These are phyloP conservation scores for Obba rivulosa DNA, from an alignment of 768 basidiomycete genomes.

Conservation along the genomic window DNA sequence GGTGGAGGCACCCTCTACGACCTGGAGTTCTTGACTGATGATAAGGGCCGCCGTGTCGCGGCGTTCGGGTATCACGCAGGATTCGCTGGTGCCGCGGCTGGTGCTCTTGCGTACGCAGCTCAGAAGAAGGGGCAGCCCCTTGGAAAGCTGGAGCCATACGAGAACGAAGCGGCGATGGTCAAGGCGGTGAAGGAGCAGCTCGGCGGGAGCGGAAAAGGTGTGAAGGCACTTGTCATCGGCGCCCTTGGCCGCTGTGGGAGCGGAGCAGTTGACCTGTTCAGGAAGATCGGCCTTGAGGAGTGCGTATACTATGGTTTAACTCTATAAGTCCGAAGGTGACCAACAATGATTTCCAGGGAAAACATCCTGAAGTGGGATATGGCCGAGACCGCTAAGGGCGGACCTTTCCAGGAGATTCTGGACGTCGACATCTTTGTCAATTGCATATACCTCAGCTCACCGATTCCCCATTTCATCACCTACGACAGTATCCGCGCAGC, in stretches of 20 bases:
- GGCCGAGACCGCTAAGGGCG: slow-evolving; percentile 93
- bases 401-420: slow-evolving; percentile 92
- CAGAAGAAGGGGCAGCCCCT: slow-evolving; percentile 55
- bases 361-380: slow-evolving; percentile 98
- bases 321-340: slow-evolving; percentile 1
- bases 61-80: slow-evolving; percentile 99
- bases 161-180: slow-evolving; percentile 84
- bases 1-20: slow-evolving; percentile 90
- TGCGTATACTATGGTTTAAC: slow-evolving; percentile 35
- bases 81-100: slow-evolving; percentile 95
- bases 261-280: slow-evolving; percentile 92
- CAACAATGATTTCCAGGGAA: slow-evolving; percentile 43
- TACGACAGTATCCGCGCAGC: slow-evolving; percentile 65
- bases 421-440: slow-evolving; percentile 98
- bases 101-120: slow-evolving; percentile 74
- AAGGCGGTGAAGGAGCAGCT: slow-evolving; percentile 59
- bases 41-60: slow-evolving; percentile 81
- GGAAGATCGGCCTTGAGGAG: slow-evolving; percentile 94
- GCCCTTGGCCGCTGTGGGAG: slow-evolving; percentile 92
- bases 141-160: slow-evolving; percentile 72
- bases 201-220: slow-evolving; percentile 61
- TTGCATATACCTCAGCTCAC: slow-evolving; percentile 93
- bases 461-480: slow-evolving; percentile 81
- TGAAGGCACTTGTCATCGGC: slow-evolving; percentile 91
- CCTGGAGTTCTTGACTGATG: slow-evolving; percentile 90